Base-by-base conservation (phyloP, 495 filamentous ascomycete species). In the Bacidia gigantensis region DNA sequence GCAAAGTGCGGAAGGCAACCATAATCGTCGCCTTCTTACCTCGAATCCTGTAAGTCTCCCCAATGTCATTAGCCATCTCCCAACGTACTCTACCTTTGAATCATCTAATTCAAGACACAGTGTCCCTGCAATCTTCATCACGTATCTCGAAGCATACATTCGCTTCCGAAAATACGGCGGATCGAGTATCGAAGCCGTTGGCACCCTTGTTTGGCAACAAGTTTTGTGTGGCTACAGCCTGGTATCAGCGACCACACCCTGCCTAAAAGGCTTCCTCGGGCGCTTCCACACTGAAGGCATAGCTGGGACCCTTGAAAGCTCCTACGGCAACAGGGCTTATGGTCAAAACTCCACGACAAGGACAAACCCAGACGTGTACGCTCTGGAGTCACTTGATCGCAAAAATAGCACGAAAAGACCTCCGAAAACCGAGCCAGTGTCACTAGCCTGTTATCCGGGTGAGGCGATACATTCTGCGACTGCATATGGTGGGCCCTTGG, bases 211-310 rank as follows among this genome's bases (percentile, higher is more conserved):
- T 26, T 49, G 46, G 46, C 46, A 49, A 14, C 46, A 49, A 49
- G 26, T 49, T 25, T 14, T 49, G 46, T 49, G 46, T 14, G 46
- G 46, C 23, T 49, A 49, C 26, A 49, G 46, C 46, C 32, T 49
- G 46, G 21, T 49, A 49, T 49, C 46, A 10, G 46, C 46, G 17
- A 49, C 46, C 1, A 49, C 46, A 26, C 46, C 46, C 21, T 49
- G 46, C 46, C 21, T 49, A 25, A 49, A 49, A 32, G 46, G 46
- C 14, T 49, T 49, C 17, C 46, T 49, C n/a, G 46, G 46, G 32
- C 46, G 46, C 11, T 49, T 49, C 26, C 46, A 21, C 3, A 49
- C 46, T 7, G 46, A 49, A 3, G 23, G 32, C 46, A 11, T 49
- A 10, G 46, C 46, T 9, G n/a, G 26, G 32, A 3, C 32, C 21